Conservation (phyloP, 1,284 basidiomycete species). For the Anthracocystis setariae region DNA sequence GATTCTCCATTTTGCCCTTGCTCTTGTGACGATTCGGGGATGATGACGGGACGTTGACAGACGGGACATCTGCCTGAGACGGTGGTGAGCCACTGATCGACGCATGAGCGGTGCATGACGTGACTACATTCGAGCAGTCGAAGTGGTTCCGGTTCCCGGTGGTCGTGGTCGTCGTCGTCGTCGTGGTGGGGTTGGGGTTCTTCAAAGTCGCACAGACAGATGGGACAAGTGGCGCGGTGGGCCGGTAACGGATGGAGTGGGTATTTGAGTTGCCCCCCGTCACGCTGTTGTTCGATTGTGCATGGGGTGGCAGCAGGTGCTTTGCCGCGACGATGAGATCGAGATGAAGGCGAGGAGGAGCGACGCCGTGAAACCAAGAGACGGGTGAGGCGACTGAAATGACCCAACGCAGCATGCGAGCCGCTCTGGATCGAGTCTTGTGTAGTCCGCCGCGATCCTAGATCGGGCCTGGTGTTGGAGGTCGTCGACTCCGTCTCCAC, state of each 20-base stretch:
- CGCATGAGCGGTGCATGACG: conserved; percentile 54
- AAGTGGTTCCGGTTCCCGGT: conserved; percentile 52
- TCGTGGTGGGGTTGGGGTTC: conserved; percentile 24
- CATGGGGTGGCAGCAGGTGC: neutral
- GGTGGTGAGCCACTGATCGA: conserved; percentile 59
- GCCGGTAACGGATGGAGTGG: conserved; percentile 55
- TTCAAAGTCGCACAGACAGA: conserved; percentile 62
- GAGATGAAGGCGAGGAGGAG: neutral
- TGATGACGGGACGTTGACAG: conserved; percentile 50
- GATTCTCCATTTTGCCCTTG: neutral
- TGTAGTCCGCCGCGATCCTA: conserved; percentile 21
- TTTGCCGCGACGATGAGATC: conserved; percentile 4
- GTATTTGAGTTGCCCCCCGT: conserved; percentile 35
- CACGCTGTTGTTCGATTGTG: too few species aligned
- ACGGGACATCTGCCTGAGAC: conserved; percentile 60
- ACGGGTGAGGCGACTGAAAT: conserved; percentile 20
- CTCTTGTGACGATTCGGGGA: conserved; percentile 10
- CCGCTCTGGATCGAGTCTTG: conserved; percentile 12
- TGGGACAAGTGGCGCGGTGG: conserved; percentile 59
- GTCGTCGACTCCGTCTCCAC: neutral
- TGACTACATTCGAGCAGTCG: conserved; percentile 55
- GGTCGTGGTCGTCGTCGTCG: conserved; percentile 2
- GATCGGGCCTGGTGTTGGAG: conserved; percentile 7
- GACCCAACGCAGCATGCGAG: conserved; percentile 7
- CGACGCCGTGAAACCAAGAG: conserved; percentile 21